Conservation (phyloP, 2,329 filamentous ascomycete species). For the Colletotrichum liaoningense region DNA sequence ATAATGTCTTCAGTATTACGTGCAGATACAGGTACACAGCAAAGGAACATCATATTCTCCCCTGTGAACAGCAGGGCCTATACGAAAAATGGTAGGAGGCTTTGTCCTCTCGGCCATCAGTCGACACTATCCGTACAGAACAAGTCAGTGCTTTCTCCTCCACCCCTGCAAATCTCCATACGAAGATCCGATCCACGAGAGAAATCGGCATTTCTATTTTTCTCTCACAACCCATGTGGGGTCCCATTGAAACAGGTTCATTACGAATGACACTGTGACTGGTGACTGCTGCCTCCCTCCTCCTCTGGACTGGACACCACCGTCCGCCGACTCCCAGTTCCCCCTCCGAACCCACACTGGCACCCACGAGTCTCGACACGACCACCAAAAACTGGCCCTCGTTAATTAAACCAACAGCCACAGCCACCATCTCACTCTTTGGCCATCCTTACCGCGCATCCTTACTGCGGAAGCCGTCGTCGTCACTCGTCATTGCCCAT, state of each 20-base stretch:
- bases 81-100: constrained; percentile 5
- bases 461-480: constrained; percentile 3
- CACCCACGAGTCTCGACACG: background rate
- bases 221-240: constrained; percentile 29
- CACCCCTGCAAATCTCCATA: constrained; percentile 24
- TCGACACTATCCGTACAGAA: background rate
- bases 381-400: constrained; percentile 7
- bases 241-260: constrained; percentile 34
- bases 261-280: constrained; percentile 31
- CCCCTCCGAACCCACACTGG: background rate
- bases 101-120: constrained; percentile 10
- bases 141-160: constrained; percentile 1
- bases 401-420: constrained; percentile 23
- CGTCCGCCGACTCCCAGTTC: background rate
- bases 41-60: background rate
- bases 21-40: too few species aligned
- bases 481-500: background rate
- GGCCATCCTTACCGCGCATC: background rate
- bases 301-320: constrained; percentile 12
- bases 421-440: constrained; percentile 14
- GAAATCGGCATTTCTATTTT: constrained; percentile 35
- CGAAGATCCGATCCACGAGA: constrained; percentile 30
- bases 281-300: background rate
- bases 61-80: background rate
- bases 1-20: background rate